Conservation (phyloP, 225 moss, liverwort and hornwort species). For the Rhytidiadelphus loreus region DNA sequence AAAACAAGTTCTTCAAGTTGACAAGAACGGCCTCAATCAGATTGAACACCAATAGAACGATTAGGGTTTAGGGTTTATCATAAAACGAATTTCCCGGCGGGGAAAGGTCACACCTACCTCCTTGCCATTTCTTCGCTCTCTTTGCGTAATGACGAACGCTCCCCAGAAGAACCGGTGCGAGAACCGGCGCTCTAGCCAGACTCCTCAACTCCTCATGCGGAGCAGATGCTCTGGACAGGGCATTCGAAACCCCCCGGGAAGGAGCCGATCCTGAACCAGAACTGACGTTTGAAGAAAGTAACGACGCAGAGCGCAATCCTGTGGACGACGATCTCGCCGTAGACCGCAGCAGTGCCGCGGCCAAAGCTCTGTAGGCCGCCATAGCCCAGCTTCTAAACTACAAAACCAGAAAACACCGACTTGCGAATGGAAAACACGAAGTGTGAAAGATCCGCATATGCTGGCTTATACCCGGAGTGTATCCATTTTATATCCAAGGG, state of each 20-base stretch:
- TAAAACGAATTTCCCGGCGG: neutral
- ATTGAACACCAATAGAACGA: neutral
- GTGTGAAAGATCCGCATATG: neutral
- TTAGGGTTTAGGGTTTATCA: conserved; percentile 9
- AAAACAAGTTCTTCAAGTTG: neutral
- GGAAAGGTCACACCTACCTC: conserved; percentile 5
- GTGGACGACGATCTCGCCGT: neutral
- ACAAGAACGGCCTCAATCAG: neutral
- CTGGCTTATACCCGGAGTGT: neutral
- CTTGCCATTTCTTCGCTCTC: conserved; percentile 39
- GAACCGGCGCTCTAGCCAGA: neutral
- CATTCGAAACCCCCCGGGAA: neutral
- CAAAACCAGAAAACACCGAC: too few relatives aligned
- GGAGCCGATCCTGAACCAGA: neutral
- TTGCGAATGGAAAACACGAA: neutral
- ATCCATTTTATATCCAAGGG: neutral
- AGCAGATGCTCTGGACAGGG: neutral
- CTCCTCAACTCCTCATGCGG: neutral
- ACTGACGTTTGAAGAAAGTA: neutral
- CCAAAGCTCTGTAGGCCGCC: conserved; percentile 5
- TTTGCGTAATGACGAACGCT: conserved; percentile 36
- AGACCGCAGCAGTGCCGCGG: conserved; percentile 15
- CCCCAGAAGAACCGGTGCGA: conserved; percentile 4
- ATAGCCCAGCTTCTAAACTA: neutral
- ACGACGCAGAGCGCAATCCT: neutral